Percentiles rank a stretch among this genome's conserved stretches.
These are phyloP conservation scores for Fusarium miscanthi DNA, from an alignment of 2,329 filamentous ascomycete genomes.

Conservation along the genomic window DNA sequence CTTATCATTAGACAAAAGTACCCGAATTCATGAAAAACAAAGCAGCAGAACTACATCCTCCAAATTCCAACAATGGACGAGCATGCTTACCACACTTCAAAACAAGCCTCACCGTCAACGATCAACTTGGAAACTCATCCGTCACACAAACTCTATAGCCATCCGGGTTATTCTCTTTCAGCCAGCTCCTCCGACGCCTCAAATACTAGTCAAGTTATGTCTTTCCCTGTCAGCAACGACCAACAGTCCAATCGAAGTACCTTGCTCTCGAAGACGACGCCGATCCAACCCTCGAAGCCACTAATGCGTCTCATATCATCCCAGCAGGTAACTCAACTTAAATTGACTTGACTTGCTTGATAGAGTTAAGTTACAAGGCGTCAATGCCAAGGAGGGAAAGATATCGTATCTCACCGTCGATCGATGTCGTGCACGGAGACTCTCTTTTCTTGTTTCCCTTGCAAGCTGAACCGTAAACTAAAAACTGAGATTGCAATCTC, in stretches of 20 bases:
- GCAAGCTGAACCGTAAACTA: conserved; percentile 9
- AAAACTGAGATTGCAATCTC: conserved; percentile 15
- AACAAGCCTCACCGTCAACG: conserved; percentile 30
- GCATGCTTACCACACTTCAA: not conserved
- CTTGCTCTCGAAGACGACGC: conserved; percentile 12
- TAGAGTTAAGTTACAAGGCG: conserved; percentile 2
- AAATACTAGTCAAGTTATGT: conserved; percentile 20
- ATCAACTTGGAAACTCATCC: not conserved
- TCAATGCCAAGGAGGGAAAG: conserved; percentile 1
- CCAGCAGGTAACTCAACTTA: conserved; percentile 3
- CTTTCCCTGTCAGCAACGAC: conserved; percentile 21
- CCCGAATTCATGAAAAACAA: not conserved
- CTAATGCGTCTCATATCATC: conserved; percentile 47
- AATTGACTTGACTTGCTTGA: not conserved
- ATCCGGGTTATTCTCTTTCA: conserved; percentile 35
- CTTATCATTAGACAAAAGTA: not conserved
- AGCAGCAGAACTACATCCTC: not conserved
- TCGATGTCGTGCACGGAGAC: conserved; percentile 31
- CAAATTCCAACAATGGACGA: conserved; percentile 9
- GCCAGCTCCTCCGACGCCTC: conserved; percentile 39
- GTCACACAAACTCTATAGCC: conserved; percentile 11
- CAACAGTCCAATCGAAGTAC: conserved; percentile 18
- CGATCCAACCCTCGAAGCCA: conserved; percentile 30
- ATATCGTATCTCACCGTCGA: conserved; percentile 25
- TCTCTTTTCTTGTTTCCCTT: conserved; percentile 9